Evolutionary conservation across 805 yeast genomes (phyloP).

Genomic region (Scheffersomyces coipomensis): DNA sequence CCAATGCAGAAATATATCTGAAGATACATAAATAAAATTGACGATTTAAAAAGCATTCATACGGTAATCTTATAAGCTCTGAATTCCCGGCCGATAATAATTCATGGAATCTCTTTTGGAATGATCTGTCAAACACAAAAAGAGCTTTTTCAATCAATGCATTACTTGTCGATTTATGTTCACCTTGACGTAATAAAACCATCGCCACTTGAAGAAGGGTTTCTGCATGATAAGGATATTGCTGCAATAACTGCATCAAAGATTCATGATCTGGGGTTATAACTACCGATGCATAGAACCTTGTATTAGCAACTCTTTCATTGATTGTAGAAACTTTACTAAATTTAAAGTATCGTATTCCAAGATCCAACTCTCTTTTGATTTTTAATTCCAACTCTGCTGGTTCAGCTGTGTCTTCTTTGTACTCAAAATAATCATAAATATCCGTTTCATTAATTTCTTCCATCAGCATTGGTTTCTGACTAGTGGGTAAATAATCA

Average conservation of each 20-base stretch:
- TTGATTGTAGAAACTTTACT: conserved; percentile 28
- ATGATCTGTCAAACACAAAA: conserved; percentile 75
- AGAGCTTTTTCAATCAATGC: conserved; percentile 76
- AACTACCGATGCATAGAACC: conserved; percentile 63
- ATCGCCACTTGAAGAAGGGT: conserved; percentile 78
- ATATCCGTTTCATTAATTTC: conserved; percentile 44
- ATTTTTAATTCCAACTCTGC: conserved; percentile 27
- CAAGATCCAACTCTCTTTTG: conserved; percentile 32
- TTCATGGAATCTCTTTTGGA: conserved; percentile 56
- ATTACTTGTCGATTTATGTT: conserved; percentile 62
- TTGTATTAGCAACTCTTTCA: conserved; percentile 41
- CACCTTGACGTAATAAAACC: conserved; percentile 74
- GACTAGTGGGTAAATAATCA: conserved; percentile 74
- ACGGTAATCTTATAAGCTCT: conserved; percentile 69
- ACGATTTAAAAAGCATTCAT: conserved; percentile 70
- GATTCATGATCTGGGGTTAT: conserved; percentile 80
- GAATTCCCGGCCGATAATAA: conserved; percentile 45
- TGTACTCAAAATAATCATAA: conserved; percentile 29
- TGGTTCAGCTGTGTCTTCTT: conserved; percentile 28
- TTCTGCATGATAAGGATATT: conserved; percentile 72
- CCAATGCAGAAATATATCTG: conserved; percentile 65
- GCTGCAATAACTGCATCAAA: conserved; percentile 55
- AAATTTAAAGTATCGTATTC: conserved; percentile 60
- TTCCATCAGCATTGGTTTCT: conserved; percentile 61
- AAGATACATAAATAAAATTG: conserved; percentile 74